Evolutionary conservation across 441 rosid species (phyloP).

Genomic region (Gossypium aridum): DNA sequence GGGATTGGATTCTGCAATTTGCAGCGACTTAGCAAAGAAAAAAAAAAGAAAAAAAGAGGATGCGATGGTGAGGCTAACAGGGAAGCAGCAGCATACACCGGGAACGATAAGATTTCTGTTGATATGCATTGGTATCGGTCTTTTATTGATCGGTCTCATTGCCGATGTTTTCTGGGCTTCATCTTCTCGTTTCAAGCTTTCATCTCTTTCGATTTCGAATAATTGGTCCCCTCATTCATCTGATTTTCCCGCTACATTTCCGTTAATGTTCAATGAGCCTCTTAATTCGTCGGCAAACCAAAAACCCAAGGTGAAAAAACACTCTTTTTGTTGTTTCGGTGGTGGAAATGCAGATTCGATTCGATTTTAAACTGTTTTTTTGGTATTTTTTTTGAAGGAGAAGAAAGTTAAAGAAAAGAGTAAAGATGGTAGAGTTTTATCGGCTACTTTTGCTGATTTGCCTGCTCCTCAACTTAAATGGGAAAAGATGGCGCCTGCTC

Average conservation of each 20-base stretch:
- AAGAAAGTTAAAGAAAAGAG: constrained; percentile 20
- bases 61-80: constrained; percentile 38
- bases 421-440: constrained; percentile 26
- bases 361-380: neutral
- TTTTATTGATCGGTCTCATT: constrained; percentile 53
- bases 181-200: constrained; percentile 45
- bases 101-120: constrained; percentile 34
- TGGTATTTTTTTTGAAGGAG: constrained; percentile 21
- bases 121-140: constrained; percentile 34
- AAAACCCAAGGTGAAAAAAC: constrained; percentile 14
- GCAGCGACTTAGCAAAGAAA: neutral
- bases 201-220: constrained; percentile 20
- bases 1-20: neutral
- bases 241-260: neutral
- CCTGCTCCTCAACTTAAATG: constrained; percentile 69
- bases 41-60: neutral
- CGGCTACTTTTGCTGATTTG: constrained; percentile 91
- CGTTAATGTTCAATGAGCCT: too few species aligned
- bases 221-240: constrained; percentile 21
- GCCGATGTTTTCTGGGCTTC: constrained; percentile 81
- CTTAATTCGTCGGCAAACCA: neutral
- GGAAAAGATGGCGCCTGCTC: constrained; percentile 83
- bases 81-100: constrained; percentile 42
- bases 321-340: neutral
- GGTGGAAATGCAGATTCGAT: neutral